Evolutionary conservation across 2,329 filamentous ascomycete genomes (phyloP), one percentile per base, ranked within the genome.

Genomic region (Penicillium sp.): DNA sequence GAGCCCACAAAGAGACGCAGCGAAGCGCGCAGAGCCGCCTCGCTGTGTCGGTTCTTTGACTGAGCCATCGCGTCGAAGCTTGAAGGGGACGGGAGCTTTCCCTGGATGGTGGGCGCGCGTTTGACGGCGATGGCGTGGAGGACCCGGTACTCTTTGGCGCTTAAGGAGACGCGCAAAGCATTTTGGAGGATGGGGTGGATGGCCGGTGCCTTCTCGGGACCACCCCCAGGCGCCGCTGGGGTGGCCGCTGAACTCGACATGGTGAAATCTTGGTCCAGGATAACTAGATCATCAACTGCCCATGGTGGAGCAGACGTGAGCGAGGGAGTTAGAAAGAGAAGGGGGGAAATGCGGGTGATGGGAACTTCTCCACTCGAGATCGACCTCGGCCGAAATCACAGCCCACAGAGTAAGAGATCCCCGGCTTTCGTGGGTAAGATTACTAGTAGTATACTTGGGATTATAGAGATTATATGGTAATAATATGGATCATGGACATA

Each of bases 51-150:
- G 62, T 90, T 86, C 23, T 73, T 75, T 1, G 75, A 75, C 31
- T 76, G 75, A 3, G 78, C 71, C 53, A 84, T 79, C 9, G 75
- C 77, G 55, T 83, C 80, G 61, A 81, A 85, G 36, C 71, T 70
- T 28, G 75, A 71, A 5, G 83, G 83, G 16, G 76, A 72, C 13
- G 78, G 79, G 2, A 81, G 73, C 58, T 76, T 77, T 79, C 81
- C 77, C 84, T 75, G 67, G 89, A 73, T 66, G 82, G 74, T 77
- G 79, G 71, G 5, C 9, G 90, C 88, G 43, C 88, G 86, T 56
- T 90, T 91, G 47, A 94, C 81, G 49, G 96, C 83, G 69, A 92
- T 92, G 67, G 88, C 87, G 73, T 96, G 91, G 16, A 97, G 83
- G 1, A 88, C 79, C 62, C 90, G 87, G 74, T 97, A 97, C 73